Conservation (phyloP, 2,329 filamentous ascomycete species). For the Cercospora citrullina region DNA sequence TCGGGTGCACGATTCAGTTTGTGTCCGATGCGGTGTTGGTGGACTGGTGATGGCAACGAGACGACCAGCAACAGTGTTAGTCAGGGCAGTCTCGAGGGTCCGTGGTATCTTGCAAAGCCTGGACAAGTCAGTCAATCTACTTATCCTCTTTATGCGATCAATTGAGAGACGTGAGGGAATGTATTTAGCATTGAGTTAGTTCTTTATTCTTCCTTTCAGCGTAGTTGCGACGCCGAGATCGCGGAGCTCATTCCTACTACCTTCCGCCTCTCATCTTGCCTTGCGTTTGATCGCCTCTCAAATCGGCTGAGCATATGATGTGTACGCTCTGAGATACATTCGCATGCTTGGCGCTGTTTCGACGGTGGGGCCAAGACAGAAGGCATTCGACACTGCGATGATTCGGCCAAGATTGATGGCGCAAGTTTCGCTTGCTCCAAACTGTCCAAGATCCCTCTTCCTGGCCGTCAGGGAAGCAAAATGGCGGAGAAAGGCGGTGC, state of each 20-base stretch:
- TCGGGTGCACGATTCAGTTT: background rate
- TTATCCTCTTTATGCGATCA: background rate
- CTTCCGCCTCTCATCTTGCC: background rate
- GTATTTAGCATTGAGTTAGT: background rate
- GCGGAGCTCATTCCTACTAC: background rate
- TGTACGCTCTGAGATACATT: background rate
- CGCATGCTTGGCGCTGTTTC: background rate
- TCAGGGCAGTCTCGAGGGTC: background rate
- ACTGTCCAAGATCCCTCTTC: background rate
- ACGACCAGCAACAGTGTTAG: background rate
- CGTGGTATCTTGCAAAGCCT: background rate
- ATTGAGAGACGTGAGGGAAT: background rate
- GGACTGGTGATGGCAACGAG: background rate
- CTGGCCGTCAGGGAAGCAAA: background rate
- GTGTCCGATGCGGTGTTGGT: background rate
- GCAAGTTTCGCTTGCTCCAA: background rate
- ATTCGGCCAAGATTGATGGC: background rate
- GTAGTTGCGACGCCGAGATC: background rate
- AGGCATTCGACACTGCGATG: background rate
- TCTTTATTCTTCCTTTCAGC: background rate
- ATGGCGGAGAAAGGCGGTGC: background rate
- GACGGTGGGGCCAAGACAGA: background rate
- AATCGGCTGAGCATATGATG: background rate
- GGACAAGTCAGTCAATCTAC: background rate
- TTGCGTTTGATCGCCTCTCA: background rate